Evolutionary conservation across 345 rosid genomes (phyloP), one percentile per base, ranked within the genome.

Genomic region (Capsella bursapastoris): DNA sequence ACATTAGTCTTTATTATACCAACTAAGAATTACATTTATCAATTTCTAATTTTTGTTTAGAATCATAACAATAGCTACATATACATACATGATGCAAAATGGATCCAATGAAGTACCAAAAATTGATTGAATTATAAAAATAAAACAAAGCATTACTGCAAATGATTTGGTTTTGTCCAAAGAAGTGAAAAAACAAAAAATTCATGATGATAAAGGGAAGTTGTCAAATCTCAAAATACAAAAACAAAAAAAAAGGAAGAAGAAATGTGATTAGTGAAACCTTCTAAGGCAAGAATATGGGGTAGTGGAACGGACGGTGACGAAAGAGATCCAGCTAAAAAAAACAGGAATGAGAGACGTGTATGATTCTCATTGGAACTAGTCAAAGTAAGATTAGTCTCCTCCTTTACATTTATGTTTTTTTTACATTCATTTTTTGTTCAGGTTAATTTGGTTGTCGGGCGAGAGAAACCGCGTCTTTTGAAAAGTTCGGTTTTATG

Each of bases 391-490:
- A 37, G 13, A 13, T 37, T 57, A 49, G 51, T 50, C 68, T 78
- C 61, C 51, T 69, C 37, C 25, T 22, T 22, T 64, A 25, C 6
- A 62, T 32, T 52, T 47, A 22, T 22, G 25, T 22, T 22, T 22
- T 22, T 22, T 41, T 51, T 41, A 41, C 25, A 62, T 6, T 35
- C 6, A 18, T 7, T 34, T 22, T 27, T 29, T 50, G 40, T 66
- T 49, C 75, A 70, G 45, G 71, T 71, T n/a, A 50, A 3, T 38
- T 72, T 44, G 60, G 28, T 65, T 59, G 58, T 71, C 62, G 63
- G 41, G 57, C 11, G 7, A 34, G 55, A 72, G 79, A 86, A 86
- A 80, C 88, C 87, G 88, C 84, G 88, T 87, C 13, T 71, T 80
- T 82, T 85, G 86, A 80, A 81, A 66, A 71, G 73, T 80, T 63